These are phyloP conservation scores for Dactylellina sp. DNA, from an alignment of 2,329 filamentous ascomycete genomes.

Conservation along the genomic window DNA sequence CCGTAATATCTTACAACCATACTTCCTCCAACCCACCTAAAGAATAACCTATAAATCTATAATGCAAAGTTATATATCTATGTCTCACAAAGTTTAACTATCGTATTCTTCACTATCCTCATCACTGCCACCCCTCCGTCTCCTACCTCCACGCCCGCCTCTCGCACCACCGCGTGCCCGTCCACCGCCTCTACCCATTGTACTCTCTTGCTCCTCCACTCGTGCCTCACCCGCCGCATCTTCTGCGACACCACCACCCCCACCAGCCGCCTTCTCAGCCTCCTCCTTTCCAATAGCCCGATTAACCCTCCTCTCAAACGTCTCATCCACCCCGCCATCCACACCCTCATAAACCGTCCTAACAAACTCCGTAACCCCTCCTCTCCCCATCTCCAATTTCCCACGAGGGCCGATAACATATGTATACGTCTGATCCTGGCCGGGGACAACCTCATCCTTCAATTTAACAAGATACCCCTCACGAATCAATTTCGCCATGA, in stretches of 20 bases:
- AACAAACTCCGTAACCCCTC: constrained; percentile 78
- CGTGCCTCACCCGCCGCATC: constrained; percentile 1
- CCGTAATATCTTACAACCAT: too few species aligned
- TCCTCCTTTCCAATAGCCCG: constrained; percentile 46
- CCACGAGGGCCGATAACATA: constrained; percentile 88
- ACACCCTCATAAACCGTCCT: constrained; percentile 64
- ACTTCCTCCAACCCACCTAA: too few species aligned
- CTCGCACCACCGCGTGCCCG: background rate
- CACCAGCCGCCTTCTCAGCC: constrained; percentile 2
- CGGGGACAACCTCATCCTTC: constrained; percentile 70
- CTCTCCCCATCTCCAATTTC: constrained; percentile 83
- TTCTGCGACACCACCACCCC: constrained; percentile 5
- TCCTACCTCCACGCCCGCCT: constrained; percentile 4
- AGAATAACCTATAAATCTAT: too few species aligned
- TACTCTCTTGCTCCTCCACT: background rate
- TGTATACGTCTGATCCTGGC: constrained; percentile 80
- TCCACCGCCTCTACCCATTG: too few species aligned
- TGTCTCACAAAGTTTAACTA: too few species aligned
- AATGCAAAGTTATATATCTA: too few species aligned
- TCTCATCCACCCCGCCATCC: constrained; percentile 33
- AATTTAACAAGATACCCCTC: constrained; percentile 86
- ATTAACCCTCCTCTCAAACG: constrained; percentile 42
- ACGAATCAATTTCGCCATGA: constrained; percentile 79
- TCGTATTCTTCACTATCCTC: constrained; percentile 34
- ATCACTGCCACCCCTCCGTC: constrained; percentile 18